Evolutionary conservation across 1,284 basidiomycete genomes (phyloP), one percentile per base, ranked within the genome.

Genomic region (Cystobasidium sp.): DNA sequence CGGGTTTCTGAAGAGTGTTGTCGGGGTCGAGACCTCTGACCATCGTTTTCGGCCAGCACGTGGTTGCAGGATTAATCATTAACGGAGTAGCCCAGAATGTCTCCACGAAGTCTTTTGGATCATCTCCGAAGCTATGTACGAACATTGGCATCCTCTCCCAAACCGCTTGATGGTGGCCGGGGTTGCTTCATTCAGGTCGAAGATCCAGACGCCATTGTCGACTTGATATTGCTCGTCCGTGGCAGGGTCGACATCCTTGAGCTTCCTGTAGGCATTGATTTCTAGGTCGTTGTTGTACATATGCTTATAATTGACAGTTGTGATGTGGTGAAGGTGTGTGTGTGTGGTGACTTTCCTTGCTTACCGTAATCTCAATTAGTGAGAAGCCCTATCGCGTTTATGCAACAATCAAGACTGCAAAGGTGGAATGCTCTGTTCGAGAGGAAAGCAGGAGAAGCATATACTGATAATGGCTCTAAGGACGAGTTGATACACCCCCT

Each of bases 41-140:
- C 6, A 58, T 7, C 39, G 6, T n/a, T 7, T 31, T 12, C 10
- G 56, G 56, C 56, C 56, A 58, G 56, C 56, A 58, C 24, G 56
- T 37, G 10, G 22, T 58, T 58, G 20, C 56, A 37, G 56, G 56
- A 6, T 6, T 39, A 6, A 24, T 14, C 56, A 58, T 58, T 14
- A 58, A 41, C 12, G 56, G 56, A 58, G 56, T 58, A 7, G 56
- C 56, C 56, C 56, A 58, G 24, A 58, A 37, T 18, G 56, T 58
- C 10, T 31, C 39, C 8, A 58, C 56, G 31, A 31, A 58, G 7
- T 6, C 22, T 6, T 31, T 14, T 7, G 56, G 56, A 39, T 58
- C 31, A 58, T 10, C 14, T 24, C 51, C 51, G n/a, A 52, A 52
- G 22, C 51, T 52, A n/a, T 52, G 16, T 20, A 18, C 22, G 51